A percentile compares a stretch with the other conserved stretches of the same genome.
Evolutionary conservation across 1,284 basidiomycete genomes (phyloP).

Genomic region (Microbotryum silenes-acaulis): DNA sequence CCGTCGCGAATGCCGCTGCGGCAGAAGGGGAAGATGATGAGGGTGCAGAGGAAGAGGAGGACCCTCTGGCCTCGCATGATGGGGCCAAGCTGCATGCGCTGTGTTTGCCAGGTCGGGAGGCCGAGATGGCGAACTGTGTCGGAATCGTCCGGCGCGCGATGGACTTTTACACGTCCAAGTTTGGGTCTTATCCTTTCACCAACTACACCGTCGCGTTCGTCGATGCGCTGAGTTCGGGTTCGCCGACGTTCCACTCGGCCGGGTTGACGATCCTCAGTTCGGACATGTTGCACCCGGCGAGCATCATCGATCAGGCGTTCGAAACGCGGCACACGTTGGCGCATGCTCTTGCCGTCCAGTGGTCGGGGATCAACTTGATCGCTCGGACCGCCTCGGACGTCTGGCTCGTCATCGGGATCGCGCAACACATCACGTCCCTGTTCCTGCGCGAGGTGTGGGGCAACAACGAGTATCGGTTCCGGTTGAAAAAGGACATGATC

Average conservation of each 20-base stretch:
- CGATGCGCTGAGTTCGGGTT: constrained; percentile 61
- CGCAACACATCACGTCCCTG: constrained; percentile 80
- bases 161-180: constrained; percentile 84
- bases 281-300: constrained; percentile 77
- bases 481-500: constrained; percentile 93
- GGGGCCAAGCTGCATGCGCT: constrained; percentile 80
- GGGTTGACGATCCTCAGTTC: constrained; percentile 72
- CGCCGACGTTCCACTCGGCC: constrained; percentile 71
- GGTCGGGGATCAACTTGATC: constrained; percentile 95
- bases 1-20: constrained; percentile 16
- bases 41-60: constrained; percentile 45
- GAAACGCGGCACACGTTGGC: constrained; percentile 80
- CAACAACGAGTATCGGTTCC: constrained; percentile 94
- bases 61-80: constrained; percentile 46
- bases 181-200: constrained; percentile 91
- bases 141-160: constrained; percentile 78
- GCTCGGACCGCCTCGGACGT: constrained; percentile 90
- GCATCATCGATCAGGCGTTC: constrained; percentile 87
- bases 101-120: constrained; percentile 75
- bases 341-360: constrained; percentile 87
- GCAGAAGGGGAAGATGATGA: constrained; percentile 17
- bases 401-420: constrained; percentile 91
- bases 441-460: constrained; percentile 83
- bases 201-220: constrained; percentile 89
- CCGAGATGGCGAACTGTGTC: constrained; percentile 59